Conservation (phyloP, 306 rosid species). For the Prunus padus region DNA sequence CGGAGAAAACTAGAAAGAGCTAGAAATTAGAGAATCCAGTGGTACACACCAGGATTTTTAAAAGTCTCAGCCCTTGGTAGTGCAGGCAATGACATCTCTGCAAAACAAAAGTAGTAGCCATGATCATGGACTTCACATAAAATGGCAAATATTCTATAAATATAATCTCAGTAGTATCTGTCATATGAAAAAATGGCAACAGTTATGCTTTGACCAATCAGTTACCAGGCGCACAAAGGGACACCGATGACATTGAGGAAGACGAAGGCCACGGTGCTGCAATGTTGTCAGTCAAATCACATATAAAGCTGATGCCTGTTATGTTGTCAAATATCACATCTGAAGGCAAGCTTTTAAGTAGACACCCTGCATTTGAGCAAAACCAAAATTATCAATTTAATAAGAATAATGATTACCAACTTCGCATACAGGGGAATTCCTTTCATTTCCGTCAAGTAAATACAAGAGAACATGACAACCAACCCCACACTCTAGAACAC, state of each 20-base stretch:
- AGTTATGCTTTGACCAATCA: slow-evolving; percentile 10
- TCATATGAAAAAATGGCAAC: not conserved
- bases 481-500: not conserved
- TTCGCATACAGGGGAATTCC: not conserved
- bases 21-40: not conserved
- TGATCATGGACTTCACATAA: slow-evolving; percentile 9
- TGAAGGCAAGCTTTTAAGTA: slow-evolving; percentile 88
- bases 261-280: slow-evolving; percentile 98
- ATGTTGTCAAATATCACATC: slow-evolving; percentile 80
- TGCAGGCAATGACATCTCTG: slow-evolving; percentile 99
- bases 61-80: slow-evolving; percentile 78
- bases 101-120: slow-evolving; percentile 21
- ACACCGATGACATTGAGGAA: slow-evolving; percentile 70
- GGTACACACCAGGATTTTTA: slow-evolving; percentile 75
- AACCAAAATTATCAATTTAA: slow-evolving; percentile 12
- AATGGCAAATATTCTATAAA: slow-evolving; percentile 10
- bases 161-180: slow-evolving; percentile 13
- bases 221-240: slow-evolving; percentile 97
- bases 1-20: not conserved
- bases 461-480: not conserved
- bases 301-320: slow-evolving; percentile 81
- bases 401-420: not conserved
- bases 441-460: not conserved
- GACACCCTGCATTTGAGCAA: slow-evolving; percentile 59
- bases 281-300: slow-evolving; percentile 90